Evolutionary conservation across 106 monocot species (phyloP).

Genomic region (Amphibolis antarctica): DNA sequence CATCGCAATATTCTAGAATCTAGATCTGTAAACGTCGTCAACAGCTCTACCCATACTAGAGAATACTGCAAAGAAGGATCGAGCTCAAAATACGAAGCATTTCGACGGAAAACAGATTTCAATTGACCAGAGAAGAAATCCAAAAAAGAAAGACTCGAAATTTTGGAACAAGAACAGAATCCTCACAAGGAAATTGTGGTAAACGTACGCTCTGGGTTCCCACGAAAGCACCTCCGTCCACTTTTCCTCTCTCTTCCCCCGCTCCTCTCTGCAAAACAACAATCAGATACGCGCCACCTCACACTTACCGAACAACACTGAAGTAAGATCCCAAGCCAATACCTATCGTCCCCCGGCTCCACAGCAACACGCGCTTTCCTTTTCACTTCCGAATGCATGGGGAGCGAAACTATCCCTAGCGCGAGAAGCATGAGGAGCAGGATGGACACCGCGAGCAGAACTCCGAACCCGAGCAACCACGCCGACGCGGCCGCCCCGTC

Average conservation of each 20-base stretch:
- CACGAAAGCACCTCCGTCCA: slow-evolving; percentile 28
- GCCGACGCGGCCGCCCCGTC: not conserved
- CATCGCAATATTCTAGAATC: not conserved
- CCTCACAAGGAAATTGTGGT: slow-evolving; percentile 26
- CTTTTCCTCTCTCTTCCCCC: slow-evolving; percentile 11
- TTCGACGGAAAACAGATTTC: not conserved
- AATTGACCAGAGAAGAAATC: not conserved
- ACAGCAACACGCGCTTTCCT: not conserved
- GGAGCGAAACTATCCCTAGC: slow-evolving; percentile 1
- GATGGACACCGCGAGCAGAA: not conserved
- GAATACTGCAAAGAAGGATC: not conserved
- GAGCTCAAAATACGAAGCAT: not conserved
- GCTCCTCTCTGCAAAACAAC: slow-evolving; percentile 7
- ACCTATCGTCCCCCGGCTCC: not conserved
- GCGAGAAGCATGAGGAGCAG: slow-evolving; percentile 1
- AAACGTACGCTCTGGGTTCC: slow-evolving; percentile 23
- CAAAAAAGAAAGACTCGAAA: not conserved
- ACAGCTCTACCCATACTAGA: not conserved
- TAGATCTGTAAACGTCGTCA: not conserved
- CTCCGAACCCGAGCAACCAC: slow-evolving; percentile 1
- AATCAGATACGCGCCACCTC: not conserved
- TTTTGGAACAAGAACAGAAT: not conserved
- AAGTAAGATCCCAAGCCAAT: not conserved
- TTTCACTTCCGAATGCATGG: not conserved
- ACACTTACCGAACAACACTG: too few species aligned